phyloP scores from a whole-genome alignment of 495 filamentous ascomycete species.

The Cudoniella acicularis region DNA sequence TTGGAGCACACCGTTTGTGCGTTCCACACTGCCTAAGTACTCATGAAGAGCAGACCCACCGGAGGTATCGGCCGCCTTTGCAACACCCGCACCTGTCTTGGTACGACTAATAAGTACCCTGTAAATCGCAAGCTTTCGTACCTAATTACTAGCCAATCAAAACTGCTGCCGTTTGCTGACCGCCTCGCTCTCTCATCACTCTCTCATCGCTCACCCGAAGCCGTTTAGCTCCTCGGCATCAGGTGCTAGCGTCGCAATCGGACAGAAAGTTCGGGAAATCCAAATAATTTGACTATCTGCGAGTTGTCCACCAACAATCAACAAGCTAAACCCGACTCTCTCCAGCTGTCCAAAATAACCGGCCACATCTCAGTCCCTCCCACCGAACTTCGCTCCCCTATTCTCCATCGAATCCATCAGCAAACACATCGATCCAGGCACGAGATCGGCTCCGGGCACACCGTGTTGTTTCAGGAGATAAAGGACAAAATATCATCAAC shows the following conservation, averaged over 20 bases:
- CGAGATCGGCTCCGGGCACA: neutral
- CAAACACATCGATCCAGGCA: neutral
- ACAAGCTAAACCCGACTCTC: neutral
- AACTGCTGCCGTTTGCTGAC: neutral
- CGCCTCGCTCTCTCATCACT: no score
- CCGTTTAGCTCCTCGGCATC: neutral
- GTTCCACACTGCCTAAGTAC: no score
- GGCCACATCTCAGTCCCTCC: neutral
- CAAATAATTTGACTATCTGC: neutral
- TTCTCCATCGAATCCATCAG: neutral
- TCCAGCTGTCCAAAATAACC: neutral
- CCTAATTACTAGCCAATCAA: neutral
- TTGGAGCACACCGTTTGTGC: no score
- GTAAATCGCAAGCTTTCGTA: no score
- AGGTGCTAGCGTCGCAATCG: neutral
- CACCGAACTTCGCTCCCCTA: neutral
- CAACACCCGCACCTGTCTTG: no score
- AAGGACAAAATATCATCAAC: constrained; percentile 27
- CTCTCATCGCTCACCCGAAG: neutral
- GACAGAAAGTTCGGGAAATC: neutral
- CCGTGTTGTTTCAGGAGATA: neutral
- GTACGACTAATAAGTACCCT: no score
- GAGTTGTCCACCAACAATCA: neutral
- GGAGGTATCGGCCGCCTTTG: no score
- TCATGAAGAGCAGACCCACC: no score